Evolutionary conservation across 768 basidiomycete genomes (phyloP).

Genomic region (Tulasnella sp.): DNA sequence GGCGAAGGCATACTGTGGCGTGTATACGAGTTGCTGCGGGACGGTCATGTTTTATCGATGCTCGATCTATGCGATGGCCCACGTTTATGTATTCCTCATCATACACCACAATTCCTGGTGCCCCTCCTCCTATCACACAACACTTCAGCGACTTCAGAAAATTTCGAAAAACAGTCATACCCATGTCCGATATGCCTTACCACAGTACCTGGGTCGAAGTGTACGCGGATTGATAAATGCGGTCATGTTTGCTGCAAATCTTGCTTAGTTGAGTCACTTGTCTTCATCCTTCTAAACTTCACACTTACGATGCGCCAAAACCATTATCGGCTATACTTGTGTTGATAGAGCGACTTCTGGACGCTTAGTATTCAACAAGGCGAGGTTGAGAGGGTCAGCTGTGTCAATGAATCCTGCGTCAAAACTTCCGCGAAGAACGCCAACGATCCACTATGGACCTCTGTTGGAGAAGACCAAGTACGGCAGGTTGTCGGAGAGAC

Average conservation of each 20-base stretch:
- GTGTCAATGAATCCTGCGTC: constrained; percentile 73
- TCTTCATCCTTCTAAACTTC: too few relatives aligned
- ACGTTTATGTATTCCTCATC: background rate
- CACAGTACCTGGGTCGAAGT: constrained; percentile 62
- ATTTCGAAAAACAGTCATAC: constrained; percentile 56
- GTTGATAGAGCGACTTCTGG: constrained; percentile 46
- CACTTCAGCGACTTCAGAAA: background rate
- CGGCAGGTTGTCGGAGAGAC: constrained; percentile 55
- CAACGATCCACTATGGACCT: background rate
- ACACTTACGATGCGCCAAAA: too few relatives aligned
- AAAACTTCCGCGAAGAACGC: constrained; percentile 29
- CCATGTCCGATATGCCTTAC: constrained; percentile 68
- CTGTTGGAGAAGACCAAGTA: constrained; percentile 59
- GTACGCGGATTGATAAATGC: constrained; percentile 53
- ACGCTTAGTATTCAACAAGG: constrained; percentile 70
- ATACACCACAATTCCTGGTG: background rate
- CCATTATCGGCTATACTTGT: too few relatives aligned
- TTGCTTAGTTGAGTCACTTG: constrained; percentile 47
- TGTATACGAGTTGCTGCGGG: constrained; percentile 1
- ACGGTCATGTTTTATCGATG: background rate
- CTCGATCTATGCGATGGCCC: background rate
- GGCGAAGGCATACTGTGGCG: constrained; percentile 1
- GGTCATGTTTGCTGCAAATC: constrained; percentile 73
- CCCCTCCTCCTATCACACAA: constrained; percentile 6
- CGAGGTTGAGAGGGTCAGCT: constrained; percentile 61